phyloP scores from a whole-genome alignment of 495 filamentous ascomycete species.

The Letharia lupina region DNA sequence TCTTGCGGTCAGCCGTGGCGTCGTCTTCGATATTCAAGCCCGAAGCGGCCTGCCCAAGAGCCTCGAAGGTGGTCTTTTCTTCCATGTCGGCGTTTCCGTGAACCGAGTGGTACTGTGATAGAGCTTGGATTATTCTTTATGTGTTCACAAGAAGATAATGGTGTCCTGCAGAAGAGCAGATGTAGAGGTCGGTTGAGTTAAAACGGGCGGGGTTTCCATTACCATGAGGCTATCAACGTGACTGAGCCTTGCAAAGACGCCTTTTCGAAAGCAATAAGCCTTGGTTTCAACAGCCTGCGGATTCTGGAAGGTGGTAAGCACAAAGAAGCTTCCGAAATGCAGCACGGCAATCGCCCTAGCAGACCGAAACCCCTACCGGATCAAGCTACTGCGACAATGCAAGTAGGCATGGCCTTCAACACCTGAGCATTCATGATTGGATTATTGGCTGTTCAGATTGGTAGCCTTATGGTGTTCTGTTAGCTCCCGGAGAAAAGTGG shows the following conservation, averaged over 20 bases:
- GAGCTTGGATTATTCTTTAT: background rate
- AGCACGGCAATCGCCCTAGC: background rate
- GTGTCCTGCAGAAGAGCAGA: background rate
- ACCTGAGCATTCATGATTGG: background rate
- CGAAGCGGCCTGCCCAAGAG: background rate
- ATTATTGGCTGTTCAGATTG: background rate
- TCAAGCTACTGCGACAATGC: background rate
- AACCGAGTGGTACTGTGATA: background rate
- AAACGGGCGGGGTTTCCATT: background rate
- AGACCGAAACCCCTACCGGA: background rate
- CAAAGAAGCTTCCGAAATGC: background rate
- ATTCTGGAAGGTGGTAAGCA: background rate
- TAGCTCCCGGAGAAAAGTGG: background rate
- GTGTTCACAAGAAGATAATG: background rate
- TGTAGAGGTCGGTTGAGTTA: background rate
- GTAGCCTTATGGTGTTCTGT: background rate
- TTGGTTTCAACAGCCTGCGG: background rate
- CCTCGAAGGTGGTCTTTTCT: constrained; percentile 12
- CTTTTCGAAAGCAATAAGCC: background rate
- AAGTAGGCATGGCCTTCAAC: background rate
- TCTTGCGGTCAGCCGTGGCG: constrained; percentile 24
- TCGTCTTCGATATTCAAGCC: constrained; percentile 18
- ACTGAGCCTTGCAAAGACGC: background rate
- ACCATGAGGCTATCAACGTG: background rate
- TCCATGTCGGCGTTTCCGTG: background rate